Percentiles rank a stretch among this genome's conserved stretches.
phyloP scores from a whole-genome alignment of 192 early-diverging fungal genomes.

The Coemansia sp. region DNA sequence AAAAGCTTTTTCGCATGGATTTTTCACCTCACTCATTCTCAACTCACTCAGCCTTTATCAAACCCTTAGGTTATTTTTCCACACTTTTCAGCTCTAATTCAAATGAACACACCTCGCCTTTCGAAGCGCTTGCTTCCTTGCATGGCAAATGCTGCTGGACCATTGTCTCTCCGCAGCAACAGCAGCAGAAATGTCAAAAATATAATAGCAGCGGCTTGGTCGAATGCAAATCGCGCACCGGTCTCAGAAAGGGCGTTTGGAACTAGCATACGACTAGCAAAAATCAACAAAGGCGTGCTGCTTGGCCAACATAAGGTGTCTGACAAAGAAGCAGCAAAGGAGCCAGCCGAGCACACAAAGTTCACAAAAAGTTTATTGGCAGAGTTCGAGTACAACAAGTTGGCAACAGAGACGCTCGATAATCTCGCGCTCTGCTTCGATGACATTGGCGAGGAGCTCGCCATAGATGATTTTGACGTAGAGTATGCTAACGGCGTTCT shows the following conservation, averaged over 20 bases:
- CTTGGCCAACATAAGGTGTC: background rate
- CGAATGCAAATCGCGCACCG: background rate
- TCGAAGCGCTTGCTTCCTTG: background rate
- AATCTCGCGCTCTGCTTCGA: slow-evolving; percentile 72
- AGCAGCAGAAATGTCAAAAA: no score
- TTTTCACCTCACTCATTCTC: no score
- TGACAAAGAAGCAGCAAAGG: background rate
- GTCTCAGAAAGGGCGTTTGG: background rate
- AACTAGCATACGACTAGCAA: background rate
- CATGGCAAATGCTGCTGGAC: background rate
- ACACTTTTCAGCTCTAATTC: background rate
- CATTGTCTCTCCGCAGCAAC: background rate
- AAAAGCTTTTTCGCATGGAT: no score
- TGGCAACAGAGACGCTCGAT: slow-evolving; percentile 63
- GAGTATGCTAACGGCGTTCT: slow-evolving; percentile 86
- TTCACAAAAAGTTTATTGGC: slow-evolving; percentile 44
- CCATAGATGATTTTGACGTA: slow-evolving; percentile 73
- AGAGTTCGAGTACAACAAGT: slow-evolving; percentile 61
- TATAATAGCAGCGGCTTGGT: background rate
- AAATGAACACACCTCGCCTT: background rate
- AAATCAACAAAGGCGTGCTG: no score
- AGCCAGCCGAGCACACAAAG: background rate
- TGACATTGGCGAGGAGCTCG: slow-evolving; percentile 68
- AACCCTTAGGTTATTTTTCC: no score
- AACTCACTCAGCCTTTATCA: no score